These are phyloP conservation scores for Hordeum pubiflorum DNA, from an alignment of 202 grass and related monocot species.

Conservation along the genomic window DNA sequence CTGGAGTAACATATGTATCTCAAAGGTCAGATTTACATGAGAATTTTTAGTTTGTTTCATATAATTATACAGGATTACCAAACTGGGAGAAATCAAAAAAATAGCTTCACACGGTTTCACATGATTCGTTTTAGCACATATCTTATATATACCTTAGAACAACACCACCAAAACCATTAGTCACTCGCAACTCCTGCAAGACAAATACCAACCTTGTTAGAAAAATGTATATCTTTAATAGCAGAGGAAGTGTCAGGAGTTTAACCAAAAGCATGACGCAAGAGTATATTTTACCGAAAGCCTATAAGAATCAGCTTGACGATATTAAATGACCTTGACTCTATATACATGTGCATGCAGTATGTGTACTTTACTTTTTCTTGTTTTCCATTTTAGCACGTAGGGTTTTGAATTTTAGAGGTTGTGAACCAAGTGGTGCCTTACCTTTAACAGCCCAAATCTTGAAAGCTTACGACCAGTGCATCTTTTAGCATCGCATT, in stretches of 20 bases:
- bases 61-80: background rate
- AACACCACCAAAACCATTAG: constrained; percentile 80
- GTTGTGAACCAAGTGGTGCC: background rate
- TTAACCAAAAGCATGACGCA: background rate
- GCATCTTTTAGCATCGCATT: constrained; percentile 91
- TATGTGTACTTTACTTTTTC: background rate
- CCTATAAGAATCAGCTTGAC: background rate
- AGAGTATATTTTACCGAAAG: background rate
- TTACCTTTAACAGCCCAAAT: constrained; percentile 83
- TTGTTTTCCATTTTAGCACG: background rate
- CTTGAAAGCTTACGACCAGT: constrained; percentile 94
- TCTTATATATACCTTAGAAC: constrained; percentile 58
- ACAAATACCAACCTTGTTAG: constrained; percentile 14
- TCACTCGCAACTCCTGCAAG: constrained; percentile 82
- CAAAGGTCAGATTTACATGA: background rate
- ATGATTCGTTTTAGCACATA: background rate
- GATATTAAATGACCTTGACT: background rate
- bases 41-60: background rate
- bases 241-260: background rate
- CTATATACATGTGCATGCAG: background rate
- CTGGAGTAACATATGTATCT: background rate
- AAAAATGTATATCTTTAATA: no score
- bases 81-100: background rate
- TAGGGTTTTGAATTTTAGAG: background rate
- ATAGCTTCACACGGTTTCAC: background rate